Percentiles rank a stretch among this genome's conserved stretches.
Conservation (phyloP, 345 rosid genomes). For the Eucalyptus marginata region DNA sequence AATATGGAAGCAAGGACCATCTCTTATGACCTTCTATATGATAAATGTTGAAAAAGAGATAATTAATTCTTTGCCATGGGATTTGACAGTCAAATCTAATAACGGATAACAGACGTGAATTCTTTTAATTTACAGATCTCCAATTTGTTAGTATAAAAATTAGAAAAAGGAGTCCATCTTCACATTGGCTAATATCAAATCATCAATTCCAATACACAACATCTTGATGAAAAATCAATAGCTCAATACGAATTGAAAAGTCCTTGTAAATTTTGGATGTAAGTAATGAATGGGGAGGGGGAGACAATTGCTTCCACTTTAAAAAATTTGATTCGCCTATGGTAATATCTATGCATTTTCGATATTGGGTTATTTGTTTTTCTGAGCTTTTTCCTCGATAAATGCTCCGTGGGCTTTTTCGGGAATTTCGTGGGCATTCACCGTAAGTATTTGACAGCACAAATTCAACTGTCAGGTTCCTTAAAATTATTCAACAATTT, state of each 20-base stretch:
- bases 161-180: background rate
- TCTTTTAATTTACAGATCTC: background rate
- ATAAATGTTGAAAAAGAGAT: background rate
- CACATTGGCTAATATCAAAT: background rate
- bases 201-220: background rate
- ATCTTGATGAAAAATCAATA: background rate
- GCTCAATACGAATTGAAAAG: background rate
- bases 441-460: background rate
- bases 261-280: background rate
- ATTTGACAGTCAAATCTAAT: background rate
- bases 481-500: background rate
- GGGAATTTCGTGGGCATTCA: background rate
- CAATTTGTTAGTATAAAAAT: background rate
- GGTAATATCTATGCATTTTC: background rate
- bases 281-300: background rate
- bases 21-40: background rate
- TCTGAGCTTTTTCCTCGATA: background rate
- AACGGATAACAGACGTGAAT: background rate
- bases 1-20: fast-evolving
- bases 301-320: background rate
- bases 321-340: background rate
- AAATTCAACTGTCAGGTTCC: background rate
- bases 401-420: background rate
- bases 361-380: background rate
- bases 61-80: background rate